Conservation (phyloP, 306 rosid species). For the Malus sylvestris region DNA sequence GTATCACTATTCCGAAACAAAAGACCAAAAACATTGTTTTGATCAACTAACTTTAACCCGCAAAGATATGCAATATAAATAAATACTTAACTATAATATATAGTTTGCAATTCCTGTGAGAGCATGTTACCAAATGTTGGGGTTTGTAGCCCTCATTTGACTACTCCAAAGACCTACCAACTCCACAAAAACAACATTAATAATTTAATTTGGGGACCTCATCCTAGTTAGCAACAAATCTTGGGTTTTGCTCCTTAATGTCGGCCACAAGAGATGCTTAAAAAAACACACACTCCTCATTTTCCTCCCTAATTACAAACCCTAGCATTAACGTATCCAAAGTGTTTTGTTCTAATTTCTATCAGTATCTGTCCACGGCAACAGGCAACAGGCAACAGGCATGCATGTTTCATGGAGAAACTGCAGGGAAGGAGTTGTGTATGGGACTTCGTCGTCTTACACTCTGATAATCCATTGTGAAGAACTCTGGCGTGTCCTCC, state of each 20-base stretch:
- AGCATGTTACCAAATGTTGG: slow-evolving; percentile 19
- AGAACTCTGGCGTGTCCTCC: slow-evolving; percentile 36
- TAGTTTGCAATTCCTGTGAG: slow-evolving; percentile 1
- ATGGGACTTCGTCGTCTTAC: slow-evolving; percentile 62
- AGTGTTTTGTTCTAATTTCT: background rate
- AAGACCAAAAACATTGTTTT: background rate
- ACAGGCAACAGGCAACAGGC: background rate
- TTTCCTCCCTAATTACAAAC: slow-evolving; percentile 4
- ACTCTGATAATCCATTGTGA: slow-evolving; percentile 57
- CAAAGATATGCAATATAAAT: background rate
- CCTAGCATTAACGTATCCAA: background rate
- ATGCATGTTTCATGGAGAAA: slow-evolving; percentile 46
- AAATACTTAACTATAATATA: background rate
- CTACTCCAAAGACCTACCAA: background rate
- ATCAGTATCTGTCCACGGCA: background rate
- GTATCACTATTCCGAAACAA: no score
- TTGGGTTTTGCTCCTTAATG: slow-evolving; percentile 32
- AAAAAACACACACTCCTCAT: slow-evolving; percentile 21
- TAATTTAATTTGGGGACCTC: background rate
- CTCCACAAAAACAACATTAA: slow-evolving; percentile 5
- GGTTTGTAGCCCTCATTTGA: slow-evolving; percentile 20
- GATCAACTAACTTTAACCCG: background rate
- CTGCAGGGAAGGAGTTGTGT: slow-evolving; percentile 51
- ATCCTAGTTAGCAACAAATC: slow-evolving; percentile 20
- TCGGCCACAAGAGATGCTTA: slow-evolving; percentile 29